A percentile compares a stretch with the other conserved stretches of the same genome.
phyloP scores from a whole-genome alignment of 306 rosid species.

The Potentilla sterilis region DNA sequence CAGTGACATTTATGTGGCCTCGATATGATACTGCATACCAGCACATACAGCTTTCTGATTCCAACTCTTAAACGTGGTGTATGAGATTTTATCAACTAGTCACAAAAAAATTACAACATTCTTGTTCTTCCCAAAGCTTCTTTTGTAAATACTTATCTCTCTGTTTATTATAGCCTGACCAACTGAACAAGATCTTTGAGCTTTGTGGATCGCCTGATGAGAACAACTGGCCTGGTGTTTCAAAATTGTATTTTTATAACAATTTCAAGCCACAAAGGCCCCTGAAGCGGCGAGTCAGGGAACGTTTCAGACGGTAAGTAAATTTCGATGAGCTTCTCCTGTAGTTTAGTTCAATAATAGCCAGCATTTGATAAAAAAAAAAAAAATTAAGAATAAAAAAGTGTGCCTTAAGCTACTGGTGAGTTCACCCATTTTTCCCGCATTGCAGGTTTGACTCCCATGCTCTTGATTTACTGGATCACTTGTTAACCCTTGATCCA shows the following conservation, averaged over 20 bases:
- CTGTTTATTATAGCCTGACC: constrained; percentile 55
- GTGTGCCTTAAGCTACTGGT: background rate
- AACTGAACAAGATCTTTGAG: constrained; percentile 66
- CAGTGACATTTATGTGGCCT: background rate
- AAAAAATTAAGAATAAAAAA: background rate
- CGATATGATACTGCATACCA: background rate
- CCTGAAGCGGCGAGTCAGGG: constrained; percentile 66
- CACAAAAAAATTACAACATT: background rate
- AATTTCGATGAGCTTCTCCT: constrained; percentile 7
- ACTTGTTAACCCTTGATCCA: constrained; percentile 66
- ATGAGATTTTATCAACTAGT: background rate
- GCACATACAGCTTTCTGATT: background rate
- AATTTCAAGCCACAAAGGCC: constrained; percentile 64
- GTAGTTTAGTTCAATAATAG: background rate
- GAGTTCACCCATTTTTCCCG: constrained; percentile 9
- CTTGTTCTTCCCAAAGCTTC: background rate
- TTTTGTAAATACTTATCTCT: constrained; percentile 11
- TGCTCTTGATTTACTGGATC: constrained; percentile 71
- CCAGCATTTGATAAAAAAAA: background rate
- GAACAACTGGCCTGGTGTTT: constrained; percentile 68
- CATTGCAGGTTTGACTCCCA: constrained; percentile 52
- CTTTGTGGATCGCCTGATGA: constrained; percentile 79
- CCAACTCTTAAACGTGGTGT: background rate
- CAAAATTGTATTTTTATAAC: constrained; percentile 56
- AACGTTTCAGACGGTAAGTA: constrained; percentile 56